Base-by-base conservation (phyloP, 2,329 filamentous ascomycete species). In the Fusarium vanettenii region DNA sequence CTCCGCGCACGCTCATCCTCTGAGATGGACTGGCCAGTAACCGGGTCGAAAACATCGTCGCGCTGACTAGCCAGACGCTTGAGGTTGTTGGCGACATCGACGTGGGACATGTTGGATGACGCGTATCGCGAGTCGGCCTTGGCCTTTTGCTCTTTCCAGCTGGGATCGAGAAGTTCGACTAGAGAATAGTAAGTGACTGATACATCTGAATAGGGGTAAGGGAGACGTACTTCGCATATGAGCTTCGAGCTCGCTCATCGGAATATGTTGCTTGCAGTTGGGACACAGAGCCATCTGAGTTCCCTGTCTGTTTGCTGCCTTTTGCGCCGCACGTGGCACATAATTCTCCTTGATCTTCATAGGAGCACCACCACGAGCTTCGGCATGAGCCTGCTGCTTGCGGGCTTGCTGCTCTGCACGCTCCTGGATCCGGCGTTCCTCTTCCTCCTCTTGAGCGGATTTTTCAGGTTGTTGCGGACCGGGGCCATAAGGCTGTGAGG, bases 321-420 rank as follows among this genome's bases (percentile, higher is more conserved):
- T 90, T 66, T 92, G 92, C 50, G 94, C 92, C 3, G 95, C 95
- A 60, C 94, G 91, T 0, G 96, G 95, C 20, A 98, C 93, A 81
- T 98, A 98, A 83, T 98, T 96, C 81, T 94, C 94, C 81, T 95
- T 93, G 81, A 98, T 98, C 82, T 95, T 96, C 91, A 97, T 95
- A 1, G 93, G 89, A 50, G 89, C 87, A 57, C 89, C 89, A 39
- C 90, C 90, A 79, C 92, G 92, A 9, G 94, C 92, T 68, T 95
- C 93, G n/a, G 92, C 91, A 80, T 95, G 92, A 11, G 93, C 92
- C 76, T 94, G 92, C 70, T 95, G 92, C 79, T 93, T 91, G 67
- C 92, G 91, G 48, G 86, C 83, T 66, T 89, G 87, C 11, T 89
- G 88, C 64, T 92, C 89, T 35, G 89, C 86, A 71, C 89, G 85